Evolutionary conservation across 2,329 filamentous ascomycete genomes (phyloP).

Genomic region (Fonsecaea multimorphosa): DNA sequence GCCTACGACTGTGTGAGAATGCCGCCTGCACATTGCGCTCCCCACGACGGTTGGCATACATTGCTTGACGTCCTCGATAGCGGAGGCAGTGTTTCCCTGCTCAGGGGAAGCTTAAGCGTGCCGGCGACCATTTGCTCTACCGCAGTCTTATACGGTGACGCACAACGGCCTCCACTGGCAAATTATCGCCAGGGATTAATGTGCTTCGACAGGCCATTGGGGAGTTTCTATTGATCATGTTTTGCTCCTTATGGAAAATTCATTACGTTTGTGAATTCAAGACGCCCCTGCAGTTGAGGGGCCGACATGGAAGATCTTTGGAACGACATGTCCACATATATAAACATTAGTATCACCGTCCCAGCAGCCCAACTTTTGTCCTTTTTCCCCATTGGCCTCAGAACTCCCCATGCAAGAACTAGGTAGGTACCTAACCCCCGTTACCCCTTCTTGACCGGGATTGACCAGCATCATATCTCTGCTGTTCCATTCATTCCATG

Average conservation of each 20-base stretch:
- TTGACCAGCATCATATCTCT: conserved; percentile 4
- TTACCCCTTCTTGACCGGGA: neutral
- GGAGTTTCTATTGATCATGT: neutral
- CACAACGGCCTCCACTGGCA: neutral
- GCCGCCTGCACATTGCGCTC: no score
- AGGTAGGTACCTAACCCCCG: neutral
- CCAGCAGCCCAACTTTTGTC: neutral
- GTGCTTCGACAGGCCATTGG: neutral
- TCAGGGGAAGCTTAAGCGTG: neutral
- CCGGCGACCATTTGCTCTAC: neutral
- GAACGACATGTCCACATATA: conserved; percentile 4
- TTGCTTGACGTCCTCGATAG: neutral
- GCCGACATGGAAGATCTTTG: neutral
- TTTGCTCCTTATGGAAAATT: conserved; percentile 21
- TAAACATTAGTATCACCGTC: neutral
- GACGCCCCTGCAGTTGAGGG: neutral
- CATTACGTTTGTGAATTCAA: conserved; percentile 9
- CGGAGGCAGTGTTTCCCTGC: neutral
- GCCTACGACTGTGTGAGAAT: no score
- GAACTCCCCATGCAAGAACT: neutral
- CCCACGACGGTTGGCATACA: no score
- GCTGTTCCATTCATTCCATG: conserved; percentile 2
- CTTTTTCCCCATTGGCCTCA: neutral
- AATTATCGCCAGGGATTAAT: neutral
- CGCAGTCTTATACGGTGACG: neutral